phyloP scores from a whole-genome alignment of 2,329 filamentous ascomycete genomes.

The Calonectria hawksworthii region DNA sequence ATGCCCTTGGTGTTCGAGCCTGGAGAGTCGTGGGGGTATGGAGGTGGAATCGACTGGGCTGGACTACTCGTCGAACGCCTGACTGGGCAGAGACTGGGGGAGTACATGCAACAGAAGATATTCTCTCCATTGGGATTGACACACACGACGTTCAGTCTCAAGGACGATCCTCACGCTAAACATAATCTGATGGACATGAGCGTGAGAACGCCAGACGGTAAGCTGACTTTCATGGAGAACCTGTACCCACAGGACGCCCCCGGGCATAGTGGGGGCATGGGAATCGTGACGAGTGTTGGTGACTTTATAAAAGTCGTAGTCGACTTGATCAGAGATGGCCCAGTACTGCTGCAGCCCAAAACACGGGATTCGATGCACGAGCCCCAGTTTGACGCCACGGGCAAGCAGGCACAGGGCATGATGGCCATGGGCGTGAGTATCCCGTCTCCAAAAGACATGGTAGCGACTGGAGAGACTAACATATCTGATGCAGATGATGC shows the following conservation, averaged over 20 bases:
- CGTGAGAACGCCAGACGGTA: neutral
- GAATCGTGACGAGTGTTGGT: neutral
- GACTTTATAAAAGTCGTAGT: neutral
- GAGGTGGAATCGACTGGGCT: slow-evolving; percentile 49
- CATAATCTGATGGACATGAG: neutral
- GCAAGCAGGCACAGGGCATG: neutral
- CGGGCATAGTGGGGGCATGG: neutral
- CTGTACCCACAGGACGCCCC: neutral
- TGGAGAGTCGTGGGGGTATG: slow-evolving; percentile 47
- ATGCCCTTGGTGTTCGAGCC: slow-evolving; percentile 48
- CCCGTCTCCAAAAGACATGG: too few species aligned
- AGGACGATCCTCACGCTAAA: neutral
- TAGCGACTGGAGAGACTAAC: too few species aligned
- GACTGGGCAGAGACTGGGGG: slow-evolving; percentile 38
- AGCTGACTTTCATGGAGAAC: neutral
- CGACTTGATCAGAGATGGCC: neutral
- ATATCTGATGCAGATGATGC: neutral
- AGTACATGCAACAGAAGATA: slow-evolving; percentile 29
- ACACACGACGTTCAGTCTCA: neutral
- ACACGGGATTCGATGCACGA: neutral
- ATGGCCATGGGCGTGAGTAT: slow-evolving; percentile 13
- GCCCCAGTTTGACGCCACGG: neutral
- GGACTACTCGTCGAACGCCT: slow-evolving; percentile 43
- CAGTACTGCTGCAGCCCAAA: neutral
- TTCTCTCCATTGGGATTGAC: neutral